A percentile compares a stretch with the other conserved stretches of the same genome.
Conservation (phyloP, 176 grass and related monocot species). For the Carex littledalei region DNA sequence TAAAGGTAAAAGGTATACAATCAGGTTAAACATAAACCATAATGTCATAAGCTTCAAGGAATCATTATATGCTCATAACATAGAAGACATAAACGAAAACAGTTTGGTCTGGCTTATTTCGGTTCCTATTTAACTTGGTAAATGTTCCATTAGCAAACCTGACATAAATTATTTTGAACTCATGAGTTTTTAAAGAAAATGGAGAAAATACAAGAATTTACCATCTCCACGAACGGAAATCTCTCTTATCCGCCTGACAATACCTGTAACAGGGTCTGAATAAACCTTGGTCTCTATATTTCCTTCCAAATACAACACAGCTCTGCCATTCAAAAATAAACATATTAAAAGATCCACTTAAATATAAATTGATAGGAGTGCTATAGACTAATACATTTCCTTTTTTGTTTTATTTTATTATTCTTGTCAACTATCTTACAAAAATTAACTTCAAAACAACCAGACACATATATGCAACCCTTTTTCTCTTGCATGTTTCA, state of each 20-base stretch:
- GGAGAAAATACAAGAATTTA: slow-evolving; percentile 22
- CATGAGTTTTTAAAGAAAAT: not conserved
- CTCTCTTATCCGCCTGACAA: slow-evolving; percentile 96
- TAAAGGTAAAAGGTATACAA: not conserved
- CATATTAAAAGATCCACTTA: not conserved
- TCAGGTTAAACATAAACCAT: not conserved
- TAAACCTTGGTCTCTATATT: slow-evolving; percentile 92
- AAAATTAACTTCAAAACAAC: slow-evolving; percentile 2
- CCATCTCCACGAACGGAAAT: slow-evolving; percentile 68
- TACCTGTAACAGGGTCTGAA: slow-evolving; percentile 62
- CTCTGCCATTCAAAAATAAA: slow-evolving; percentile 43
- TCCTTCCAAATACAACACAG: slow-evolving; percentile 88
- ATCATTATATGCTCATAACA: not conserved
- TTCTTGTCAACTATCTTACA: not conserved
- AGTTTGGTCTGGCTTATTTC: not conserved
- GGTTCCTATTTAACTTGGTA: not conserved
- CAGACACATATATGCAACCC: not conserved
- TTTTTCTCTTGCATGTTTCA: not conserved
- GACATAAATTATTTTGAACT: not conserved
- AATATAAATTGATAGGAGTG: not conserved
- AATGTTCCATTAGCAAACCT: not conserved
- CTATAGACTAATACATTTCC: not conserved
- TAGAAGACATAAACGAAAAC: not conserved
- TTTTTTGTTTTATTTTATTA: not conserved
- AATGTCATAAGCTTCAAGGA: not conserved